Percentiles rank a stretch among this genome's conserved stretches.
phyloP scores from a whole-genome alignment of 2,329 filamentous ascomycete species.

The Fusarium begoniae region DNA sequence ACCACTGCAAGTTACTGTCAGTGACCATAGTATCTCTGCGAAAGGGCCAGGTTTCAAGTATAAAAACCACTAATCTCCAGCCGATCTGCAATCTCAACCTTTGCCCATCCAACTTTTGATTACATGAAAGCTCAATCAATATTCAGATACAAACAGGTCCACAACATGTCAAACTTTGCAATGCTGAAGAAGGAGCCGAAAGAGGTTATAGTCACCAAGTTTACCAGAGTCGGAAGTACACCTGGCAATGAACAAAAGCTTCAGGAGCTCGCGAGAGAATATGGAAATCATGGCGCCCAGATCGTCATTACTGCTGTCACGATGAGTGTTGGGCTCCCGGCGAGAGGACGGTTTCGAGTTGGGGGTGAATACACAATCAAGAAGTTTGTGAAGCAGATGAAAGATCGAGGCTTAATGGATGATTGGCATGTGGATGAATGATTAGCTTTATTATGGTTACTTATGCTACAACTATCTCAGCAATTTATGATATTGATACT shows the following conservation, averaged over 20 bases:
- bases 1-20: neutral
- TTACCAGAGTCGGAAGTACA: neutral
- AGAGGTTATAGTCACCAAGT: neutral
- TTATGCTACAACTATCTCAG: neutral
- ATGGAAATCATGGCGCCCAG: neutral
- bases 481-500: neutral
- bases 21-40: neutral
- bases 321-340: neutral
- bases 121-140: neutral
- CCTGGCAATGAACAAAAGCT: neutral
- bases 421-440: neutral
- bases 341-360: neutral
- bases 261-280: neutral
- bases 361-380: neutral
- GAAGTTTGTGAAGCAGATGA: neutral
- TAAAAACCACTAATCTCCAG: neutral
- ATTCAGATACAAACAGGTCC: accelerated
- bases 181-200: neutral
- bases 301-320: neutral
- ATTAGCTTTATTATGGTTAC: neutral
- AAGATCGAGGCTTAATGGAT: neutral
- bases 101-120: neutral
- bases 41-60: neutral
- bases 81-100: neutral
- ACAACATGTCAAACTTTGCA: accelerated